Evolutionary conservation across 257 asterid genomes (phyloP).

Genomic region (Plantago ovata): DNA sequence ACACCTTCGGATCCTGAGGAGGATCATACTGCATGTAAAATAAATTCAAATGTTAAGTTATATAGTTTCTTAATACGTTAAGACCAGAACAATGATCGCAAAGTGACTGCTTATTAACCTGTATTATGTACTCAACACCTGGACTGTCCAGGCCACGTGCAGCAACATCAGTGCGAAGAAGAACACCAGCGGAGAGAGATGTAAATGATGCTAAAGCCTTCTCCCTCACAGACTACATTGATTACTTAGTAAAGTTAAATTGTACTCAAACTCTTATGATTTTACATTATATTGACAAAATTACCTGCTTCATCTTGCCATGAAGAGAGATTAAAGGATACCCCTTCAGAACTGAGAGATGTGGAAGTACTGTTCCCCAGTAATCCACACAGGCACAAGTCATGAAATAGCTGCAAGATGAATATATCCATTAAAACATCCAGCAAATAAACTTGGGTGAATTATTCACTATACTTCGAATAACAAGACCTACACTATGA

Average conservation of each 20-base stretch:
- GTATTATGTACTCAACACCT: conserved; percentile 89
- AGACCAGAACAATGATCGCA: conserved; percentile 5
- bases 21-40: conserved; percentile 73
- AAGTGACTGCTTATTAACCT: conserved; percentile 40
- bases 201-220: conserved; percentile 74
- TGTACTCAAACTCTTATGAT: background rate
- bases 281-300: conserved; percentile 2
- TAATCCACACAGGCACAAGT: conserved; percentile 97
- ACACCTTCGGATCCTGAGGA: conserved; percentile 93
- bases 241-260: conserved; percentile 11
- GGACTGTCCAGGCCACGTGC: conserved; percentile 98
- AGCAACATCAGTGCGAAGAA: conserved; percentile 98
- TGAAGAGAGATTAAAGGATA: conserved; percentile 69
- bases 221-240: conserved; percentile 70
- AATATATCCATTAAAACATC: conserved; percentile 22
- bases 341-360: conserved; percentile 52
- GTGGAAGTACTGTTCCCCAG: conserved; percentile 95
- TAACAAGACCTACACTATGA: conserved; percentile 54
- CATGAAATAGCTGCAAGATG: conserved; percentile 80
- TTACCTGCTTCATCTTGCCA: conserved; percentile 98
- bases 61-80: no score
- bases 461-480: conserved; percentile 1
- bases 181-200: conserved; percentile 75
- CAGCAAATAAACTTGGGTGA: conserved; percentile 9
- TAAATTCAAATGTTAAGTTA: conserved; percentile 19